Evolutionary conservation across 306 rosid species (phyloP).

Genomic region (Quercus cerris): DNA sequence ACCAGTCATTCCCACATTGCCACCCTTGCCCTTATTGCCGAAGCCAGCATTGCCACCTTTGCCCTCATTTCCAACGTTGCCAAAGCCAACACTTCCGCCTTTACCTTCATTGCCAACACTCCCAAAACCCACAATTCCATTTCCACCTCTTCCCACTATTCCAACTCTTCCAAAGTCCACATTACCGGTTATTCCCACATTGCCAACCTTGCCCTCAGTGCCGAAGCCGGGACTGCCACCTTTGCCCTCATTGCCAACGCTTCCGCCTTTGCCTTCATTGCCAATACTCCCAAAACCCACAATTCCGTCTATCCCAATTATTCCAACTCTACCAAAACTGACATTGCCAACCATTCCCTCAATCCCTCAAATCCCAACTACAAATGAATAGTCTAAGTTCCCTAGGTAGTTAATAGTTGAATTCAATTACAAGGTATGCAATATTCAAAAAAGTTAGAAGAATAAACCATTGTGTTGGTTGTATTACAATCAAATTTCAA

Average conservation of each 20-base stretch:
- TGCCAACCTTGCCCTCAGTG: not conserved
- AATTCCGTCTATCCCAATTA: slow-evolving; percentile 4
- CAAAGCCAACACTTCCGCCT: not conserved
- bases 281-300: not conserved
- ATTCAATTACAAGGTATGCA: too few relatives aligned
- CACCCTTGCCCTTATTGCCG: slow-evolving; percentile 12
- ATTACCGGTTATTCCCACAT: not conserved
- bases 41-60: not conserved
- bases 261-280: too few relatives aligned
- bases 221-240: slow-evolving; percentile 20
- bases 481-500: too few relatives aligned
- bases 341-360: not conserved
- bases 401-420: too few relatives aligned
- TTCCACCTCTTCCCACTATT: slow-evolving; percentile 7
- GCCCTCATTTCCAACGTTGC: not conserved
- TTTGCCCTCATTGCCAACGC: slow-evolving; percentile 21
- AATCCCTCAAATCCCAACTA: not conserved
- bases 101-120: not conserved
- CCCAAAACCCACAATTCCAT: not conserved
- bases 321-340: not conserved
- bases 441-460: too few relatives aligned
- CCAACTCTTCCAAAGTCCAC: not conserved
- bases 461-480: too few relatives aligned
- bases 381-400: too few relatives aligned
- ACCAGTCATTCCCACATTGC: not conserved